Evolutionary conservation across 345 rosid genomes (phyloP).

Genomic region (Ceriops tagal): DNA sequence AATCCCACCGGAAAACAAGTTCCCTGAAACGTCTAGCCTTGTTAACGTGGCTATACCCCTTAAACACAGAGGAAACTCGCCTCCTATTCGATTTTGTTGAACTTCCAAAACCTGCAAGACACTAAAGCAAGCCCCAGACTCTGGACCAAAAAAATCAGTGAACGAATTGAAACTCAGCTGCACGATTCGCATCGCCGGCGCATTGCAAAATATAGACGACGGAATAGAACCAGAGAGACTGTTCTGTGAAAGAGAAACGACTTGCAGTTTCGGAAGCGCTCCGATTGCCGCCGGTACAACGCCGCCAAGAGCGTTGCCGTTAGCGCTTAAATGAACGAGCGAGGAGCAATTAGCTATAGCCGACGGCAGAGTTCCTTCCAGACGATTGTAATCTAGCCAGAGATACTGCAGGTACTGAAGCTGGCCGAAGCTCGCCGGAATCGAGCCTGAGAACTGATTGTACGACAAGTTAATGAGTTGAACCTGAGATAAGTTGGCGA

Average conservation of each 20-base stretch:
- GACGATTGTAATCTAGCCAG: constrained; percentile 63
- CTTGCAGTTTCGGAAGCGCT: constrained; percentile 58
- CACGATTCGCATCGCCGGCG: constrained; percentile 53
- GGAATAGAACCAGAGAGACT: constrained; percentile 69
- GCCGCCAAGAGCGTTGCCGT: constrained; percentile 65
- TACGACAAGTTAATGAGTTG: constrained; percentile 76
- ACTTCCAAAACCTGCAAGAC: constrained; percentile 61
- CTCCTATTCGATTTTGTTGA: constrained; percentile 48
- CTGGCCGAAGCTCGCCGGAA: constrained; percentile 64
- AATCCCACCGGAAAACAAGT: constrained; percentile 58
- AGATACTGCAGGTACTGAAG: constrained; percentile 64
- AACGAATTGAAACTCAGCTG: constrained; percentile 64
- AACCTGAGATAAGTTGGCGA: constrained; percentile 54
- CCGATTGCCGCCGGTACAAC: constrained; percentile 73
- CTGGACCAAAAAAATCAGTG: constrained; percentile 43
- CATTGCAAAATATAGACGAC: constrained; percentile 58
- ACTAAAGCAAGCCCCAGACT: constrained; percentile 43
- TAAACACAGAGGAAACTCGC: constrained; percentile 68
- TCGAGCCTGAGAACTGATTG: constrained; percentile 63
- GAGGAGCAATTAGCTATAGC: constrained; percentile 78
- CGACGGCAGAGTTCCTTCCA: constrained; percentile 79
- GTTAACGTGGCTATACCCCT: constrained; percentile 38
- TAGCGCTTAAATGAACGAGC: constrained; percentile 68
- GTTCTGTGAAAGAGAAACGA: constrained; percentile 58
- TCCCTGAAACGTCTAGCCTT: constrained; percentile 64